A percentile compares a stretch with the other conserved stretches of the same genome.
Evolutionary conservation across 2,329 filamentous ascomycete species (phyloP).

Genomic region (Aaosphaeria pasadenensis): DNA sequence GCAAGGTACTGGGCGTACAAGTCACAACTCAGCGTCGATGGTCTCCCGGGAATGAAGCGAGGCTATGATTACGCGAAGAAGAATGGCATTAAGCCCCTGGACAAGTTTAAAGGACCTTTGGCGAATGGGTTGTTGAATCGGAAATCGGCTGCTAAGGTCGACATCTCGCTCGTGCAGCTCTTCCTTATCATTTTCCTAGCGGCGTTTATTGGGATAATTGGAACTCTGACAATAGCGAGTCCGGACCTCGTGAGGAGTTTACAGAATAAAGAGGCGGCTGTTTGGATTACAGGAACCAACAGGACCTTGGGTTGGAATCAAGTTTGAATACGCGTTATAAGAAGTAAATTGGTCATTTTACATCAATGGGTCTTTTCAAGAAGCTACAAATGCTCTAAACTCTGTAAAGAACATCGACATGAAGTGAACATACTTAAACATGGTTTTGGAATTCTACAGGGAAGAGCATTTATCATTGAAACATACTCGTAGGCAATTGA

Average conservation of each 20-base stretch:
- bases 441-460: too few relatives aligned
- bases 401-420: too few relatives aligned
- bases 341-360: too few relatives aligned
- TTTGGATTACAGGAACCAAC: too few relatives aligned
- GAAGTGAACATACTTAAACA: too few relatives aligned
- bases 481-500: too few relatives aligned
- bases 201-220: slow-evolving; percentile 26
- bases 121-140: slow-evolving; percentile 21
- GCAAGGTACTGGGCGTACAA: slow-evolving; percentile 46
- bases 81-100: slow-evolving; percentile 38
- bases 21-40: slow-evolving; percentile 43
- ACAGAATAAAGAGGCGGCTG: slow-evolving; percentile 14
- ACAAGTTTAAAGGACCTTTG: slow-evolving; percentile 40
- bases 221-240: slow-evolving; percentile 19
- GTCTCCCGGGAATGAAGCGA: slow-evolving; percentile 42
- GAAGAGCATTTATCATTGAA: too few relatives aligned
- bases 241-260: slow-evolving; percentile 20
- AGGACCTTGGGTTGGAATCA: too few relatives aligned
- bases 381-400: too few relatives aligned
- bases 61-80: slow-evolving; percentile 35
- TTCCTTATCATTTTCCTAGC: slow-evolving; percentile 26
- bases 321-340: too few relatives aligned
- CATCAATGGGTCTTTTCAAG: too few relatives aligned
- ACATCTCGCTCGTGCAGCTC: slow-evolving; percentile 13
- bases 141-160: slow-evolving; percentile 4